These are phyloP conservation scores for Styphnolobium japonicum DNA, from an alignment of 306 rosid genomes.

Conservation along the genomic window DNA sequence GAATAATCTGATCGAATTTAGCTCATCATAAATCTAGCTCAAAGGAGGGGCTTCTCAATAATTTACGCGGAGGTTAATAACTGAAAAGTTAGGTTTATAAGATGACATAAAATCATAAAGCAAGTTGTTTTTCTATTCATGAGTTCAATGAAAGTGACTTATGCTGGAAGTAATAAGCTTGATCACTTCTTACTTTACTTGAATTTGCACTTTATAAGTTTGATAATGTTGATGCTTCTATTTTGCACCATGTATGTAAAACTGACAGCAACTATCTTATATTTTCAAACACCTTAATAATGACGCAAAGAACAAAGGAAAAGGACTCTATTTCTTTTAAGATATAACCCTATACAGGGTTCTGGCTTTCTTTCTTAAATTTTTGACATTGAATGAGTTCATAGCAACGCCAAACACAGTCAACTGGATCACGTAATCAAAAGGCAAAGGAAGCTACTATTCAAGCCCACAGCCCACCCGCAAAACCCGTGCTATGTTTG, in stretches of 20 bases:
- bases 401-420: not conserved
- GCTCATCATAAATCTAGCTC: not conserved
- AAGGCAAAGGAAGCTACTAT: not conserved
- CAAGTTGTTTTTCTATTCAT: not conserved
- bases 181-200: not conserved
- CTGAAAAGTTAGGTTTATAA: not conserved
- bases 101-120: not conserved
- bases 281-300: not conserved
- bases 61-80: not conserved
- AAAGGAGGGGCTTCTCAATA: not conserved
- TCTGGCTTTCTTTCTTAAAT: not conserved
- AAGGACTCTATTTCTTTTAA: not conserved
- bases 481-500: not conserved
- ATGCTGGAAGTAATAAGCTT: not conserved
- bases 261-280: not conserved
- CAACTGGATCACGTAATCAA: not conserved
- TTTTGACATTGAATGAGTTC: not conserved
- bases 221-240: not conserved
- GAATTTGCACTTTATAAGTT: not conserved
- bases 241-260: not conserved
- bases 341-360: not conserved
- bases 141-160: slow-evolving; percentile 27
- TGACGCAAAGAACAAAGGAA: not conserved
- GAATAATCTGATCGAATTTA: not conserved
- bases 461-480: not conserved